These are phyloP conservation scores for Bathelium albidoporum DNA, from an alignment of 495 filamentous ascomycete species.

Conservation along the genomic window DNA sequence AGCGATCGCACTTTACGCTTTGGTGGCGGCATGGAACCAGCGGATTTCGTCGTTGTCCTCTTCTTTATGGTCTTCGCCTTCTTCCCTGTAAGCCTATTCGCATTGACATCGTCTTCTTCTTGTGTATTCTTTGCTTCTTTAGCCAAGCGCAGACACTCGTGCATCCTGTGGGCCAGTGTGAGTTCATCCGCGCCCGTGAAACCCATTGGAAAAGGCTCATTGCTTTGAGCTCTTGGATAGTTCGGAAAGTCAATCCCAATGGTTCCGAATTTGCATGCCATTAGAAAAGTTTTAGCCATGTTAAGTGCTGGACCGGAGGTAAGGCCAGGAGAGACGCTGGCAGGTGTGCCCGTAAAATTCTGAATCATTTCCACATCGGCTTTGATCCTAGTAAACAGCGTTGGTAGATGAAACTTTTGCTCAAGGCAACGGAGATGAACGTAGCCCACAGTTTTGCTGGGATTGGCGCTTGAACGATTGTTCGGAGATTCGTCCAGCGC, in stretches of 20 bases:
- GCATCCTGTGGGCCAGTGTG: not conserved
- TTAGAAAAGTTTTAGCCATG: not conserved
- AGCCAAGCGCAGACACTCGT: not conserved
- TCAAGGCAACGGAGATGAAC: slow-evolving; percentile 2
- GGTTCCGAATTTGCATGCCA: not conserved
- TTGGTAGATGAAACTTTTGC: not conserved
- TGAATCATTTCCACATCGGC: not conserved
- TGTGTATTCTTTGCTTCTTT: not conserved
- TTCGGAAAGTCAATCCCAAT: not conserved
- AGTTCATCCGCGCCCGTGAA: not conserved
- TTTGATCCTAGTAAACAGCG: not conserved
- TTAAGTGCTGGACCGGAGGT: not conserved
- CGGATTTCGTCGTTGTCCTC: too few species aligned
- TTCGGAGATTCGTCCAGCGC: not conserved
- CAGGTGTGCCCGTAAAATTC: not conserved
- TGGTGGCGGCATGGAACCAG: not conserved
- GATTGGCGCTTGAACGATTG: not conserved
- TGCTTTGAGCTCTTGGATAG: not conserved
- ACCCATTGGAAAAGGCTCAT: not conserved
- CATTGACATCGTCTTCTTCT: not conserved
- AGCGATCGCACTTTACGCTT: not conserved
- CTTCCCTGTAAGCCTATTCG: too few species aligned
- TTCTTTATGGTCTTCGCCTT: not conserved
- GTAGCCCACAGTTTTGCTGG: not conserved
- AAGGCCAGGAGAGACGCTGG: not conserved